Percentiles rank a stretch among this genome's conserved stretches.
Evolutionary conservation across 495 filamentous ascomycete genomes (phyloP).

Genomic region (Talaromyces stipitatus): DNA sequence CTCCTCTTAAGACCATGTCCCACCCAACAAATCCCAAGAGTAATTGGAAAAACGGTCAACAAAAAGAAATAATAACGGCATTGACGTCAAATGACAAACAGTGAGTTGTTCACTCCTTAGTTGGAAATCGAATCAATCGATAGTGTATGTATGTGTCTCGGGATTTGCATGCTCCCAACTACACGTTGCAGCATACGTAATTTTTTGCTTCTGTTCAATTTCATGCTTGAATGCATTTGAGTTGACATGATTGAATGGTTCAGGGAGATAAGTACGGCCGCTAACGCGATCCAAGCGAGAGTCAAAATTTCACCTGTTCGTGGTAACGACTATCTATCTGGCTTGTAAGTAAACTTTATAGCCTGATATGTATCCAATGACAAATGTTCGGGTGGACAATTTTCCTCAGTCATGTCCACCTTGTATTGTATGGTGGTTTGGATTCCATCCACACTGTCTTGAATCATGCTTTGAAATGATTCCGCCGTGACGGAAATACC

Average conservation of each 20-base stretch:
- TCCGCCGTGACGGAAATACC: no score
- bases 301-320: not conserved
- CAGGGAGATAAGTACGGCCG: not conserved
- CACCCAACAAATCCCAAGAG: not conserved
- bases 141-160: no score
- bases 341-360: no score
- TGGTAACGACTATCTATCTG: no score
- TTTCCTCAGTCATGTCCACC: not conserved
- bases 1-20: not conserved
- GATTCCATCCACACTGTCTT: not conserved
- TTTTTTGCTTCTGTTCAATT: not conserved
- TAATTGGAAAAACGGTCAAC: not conserved
- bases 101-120: no score
- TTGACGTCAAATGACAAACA: not conserved
- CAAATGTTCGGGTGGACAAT: not conserved
- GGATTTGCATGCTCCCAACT: not conserved
- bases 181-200: not conserved
- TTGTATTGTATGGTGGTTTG: not conserved
- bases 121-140: no score
- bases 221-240: not conserved
- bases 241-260: not conserved
- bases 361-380: no score
- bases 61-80: not conserved
- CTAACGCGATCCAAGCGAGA: not conserved
- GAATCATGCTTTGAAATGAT: no score